Evolutionary conservation across 495 filamentous ascomycete genomes (phyloP).

Genomic region (Neurospora sp.): DNA sequence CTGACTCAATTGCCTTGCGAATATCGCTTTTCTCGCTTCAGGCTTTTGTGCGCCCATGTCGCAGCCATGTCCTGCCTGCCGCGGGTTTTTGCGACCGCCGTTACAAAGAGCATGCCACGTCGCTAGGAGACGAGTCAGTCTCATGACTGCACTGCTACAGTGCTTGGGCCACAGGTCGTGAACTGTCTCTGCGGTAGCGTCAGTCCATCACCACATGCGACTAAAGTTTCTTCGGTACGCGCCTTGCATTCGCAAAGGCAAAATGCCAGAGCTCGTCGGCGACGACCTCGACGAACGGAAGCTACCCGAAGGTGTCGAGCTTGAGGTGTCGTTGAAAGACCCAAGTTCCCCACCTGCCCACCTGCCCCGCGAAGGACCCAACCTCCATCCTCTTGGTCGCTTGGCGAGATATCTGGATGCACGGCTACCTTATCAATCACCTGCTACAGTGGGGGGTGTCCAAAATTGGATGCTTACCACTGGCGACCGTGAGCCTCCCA

Average conservation of each 20-base stretch:
- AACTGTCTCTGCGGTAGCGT: constrained; percentile 15
- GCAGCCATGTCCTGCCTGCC: background rate
- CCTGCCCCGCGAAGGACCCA: background rate
- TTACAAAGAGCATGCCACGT: constrained; percentile 20
- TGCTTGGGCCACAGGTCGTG: constrained; percentile 15
- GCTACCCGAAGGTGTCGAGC: background rate
- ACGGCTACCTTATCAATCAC: background rate
- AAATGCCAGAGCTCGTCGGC: background rate
- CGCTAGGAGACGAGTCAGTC: constrained; percentile 20
- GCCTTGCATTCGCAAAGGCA: background rate
- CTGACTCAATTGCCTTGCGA: background rate
- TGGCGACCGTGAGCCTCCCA: background rate
- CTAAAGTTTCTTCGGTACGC: background rate
- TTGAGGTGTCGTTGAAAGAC: background rate
- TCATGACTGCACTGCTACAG: constrained; percentile 4
- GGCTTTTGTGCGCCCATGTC: background rate
- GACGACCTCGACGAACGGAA: background rate
- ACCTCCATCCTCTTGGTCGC: background rate
- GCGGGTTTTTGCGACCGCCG: constrained; percentile 1
- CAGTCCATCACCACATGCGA: constrained; percentile 7
- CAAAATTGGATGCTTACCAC: background rate
- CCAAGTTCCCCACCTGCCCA: background rate
- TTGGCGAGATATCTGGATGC: background rate
- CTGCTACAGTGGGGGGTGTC: background rate
- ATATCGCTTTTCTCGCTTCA: background rate